A percentile compares a stretch with the other conserved stretches of the same genome.
Conservation (phyloP, 192 early-diverging fungal species). For the Backusella tarrabulga region DNA sequence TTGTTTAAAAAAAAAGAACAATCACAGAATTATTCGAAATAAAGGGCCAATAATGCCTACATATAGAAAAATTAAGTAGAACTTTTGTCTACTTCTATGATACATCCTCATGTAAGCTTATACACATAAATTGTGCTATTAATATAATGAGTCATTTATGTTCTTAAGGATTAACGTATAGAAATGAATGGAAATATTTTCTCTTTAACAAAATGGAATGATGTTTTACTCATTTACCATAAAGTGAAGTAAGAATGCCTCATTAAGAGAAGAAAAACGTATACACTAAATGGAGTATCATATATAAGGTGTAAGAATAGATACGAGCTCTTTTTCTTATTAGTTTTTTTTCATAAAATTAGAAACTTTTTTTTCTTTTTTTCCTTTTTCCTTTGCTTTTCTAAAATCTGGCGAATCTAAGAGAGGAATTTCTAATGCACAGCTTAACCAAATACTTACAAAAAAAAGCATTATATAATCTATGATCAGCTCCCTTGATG, state of each 20-base stretch:
- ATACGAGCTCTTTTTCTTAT: background rate
- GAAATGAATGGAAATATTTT: background rate
- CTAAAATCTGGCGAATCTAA: background rate
- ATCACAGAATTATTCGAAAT: background rate
- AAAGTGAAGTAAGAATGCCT: background rate
- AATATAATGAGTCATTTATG: background rate
- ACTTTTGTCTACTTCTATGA: background rate
- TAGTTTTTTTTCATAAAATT: background rate
- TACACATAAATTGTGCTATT: background rate
- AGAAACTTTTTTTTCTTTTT: background rate
- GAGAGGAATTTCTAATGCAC: background rate
- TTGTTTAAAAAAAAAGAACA: too few species aligned
- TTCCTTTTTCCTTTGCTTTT: background rate
- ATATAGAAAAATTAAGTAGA: background rate
- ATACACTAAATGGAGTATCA: background rate
- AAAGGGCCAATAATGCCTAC: background rate
- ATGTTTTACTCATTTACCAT: background rate
- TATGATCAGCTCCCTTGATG: background rate
- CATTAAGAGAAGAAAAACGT: background rate
- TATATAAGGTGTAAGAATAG: background rate
- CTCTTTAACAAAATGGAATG: background rate
- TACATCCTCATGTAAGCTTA: background rate
- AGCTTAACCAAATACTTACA: background rate
- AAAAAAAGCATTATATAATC: background rate
- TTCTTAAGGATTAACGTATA: background rate